phyloP scores from a whole-genome alignment of 2,329 filamentous ascomycete species.

The Phoma sp. region DNA sequence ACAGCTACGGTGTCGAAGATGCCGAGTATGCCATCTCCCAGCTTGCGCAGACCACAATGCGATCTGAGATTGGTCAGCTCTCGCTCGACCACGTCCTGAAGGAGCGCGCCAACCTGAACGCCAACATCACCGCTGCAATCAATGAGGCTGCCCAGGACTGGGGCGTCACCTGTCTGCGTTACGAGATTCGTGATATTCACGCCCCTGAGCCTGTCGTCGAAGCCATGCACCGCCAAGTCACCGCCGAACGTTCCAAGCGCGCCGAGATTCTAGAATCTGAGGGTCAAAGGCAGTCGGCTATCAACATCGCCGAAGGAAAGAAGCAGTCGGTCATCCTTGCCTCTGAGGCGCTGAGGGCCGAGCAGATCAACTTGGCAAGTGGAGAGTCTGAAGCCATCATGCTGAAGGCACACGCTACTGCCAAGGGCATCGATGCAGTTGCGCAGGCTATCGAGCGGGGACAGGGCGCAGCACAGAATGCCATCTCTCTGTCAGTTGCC shows the following conservation, averaged over 20 bases:
- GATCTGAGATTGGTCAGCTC: conserved; percentile 95
- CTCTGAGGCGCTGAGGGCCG: conserved; percentile 85
- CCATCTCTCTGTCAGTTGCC: conserved; percentile 85
- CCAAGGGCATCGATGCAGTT: conserved; percentile 85
- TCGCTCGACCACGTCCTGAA: conserved; percentile 97
- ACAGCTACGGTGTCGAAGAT: conserved; percentile 95
- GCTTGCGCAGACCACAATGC: conserved; percentile 98
- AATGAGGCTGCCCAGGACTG: conserved; percentile 97
- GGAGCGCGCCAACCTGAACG: conserved; percentile 94
- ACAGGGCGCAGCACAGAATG: conserved; percentile 76
- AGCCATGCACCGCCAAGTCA: conserved; percentile 98
- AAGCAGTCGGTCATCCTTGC: conserved; percentile 98
- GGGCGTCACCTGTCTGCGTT: conserved; percentile 94
- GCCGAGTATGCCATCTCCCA: conserved; percentile 98
- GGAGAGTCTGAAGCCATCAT: conserved; percentile 95
- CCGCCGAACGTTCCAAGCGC: conserved; percentile 94
- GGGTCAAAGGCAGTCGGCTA: conserved; percentile 94
- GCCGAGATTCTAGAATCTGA: conserved; percentile 98
- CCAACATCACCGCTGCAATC: conserved; percentile 98
- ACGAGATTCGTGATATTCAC: conserved; percentile 98
- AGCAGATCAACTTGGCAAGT: conserved; percentile 89
- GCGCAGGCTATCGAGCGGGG: conserved; percentile 77
- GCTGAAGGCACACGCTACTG: conserved; percentile 84
- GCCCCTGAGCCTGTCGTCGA: conserved; percentile 91
- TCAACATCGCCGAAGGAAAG: conserved; percentile 97